Evolutionary conservation across 768 basidiomycete species (phyloP).

Genomic region (Plicaturopsis crispa): DNA sequence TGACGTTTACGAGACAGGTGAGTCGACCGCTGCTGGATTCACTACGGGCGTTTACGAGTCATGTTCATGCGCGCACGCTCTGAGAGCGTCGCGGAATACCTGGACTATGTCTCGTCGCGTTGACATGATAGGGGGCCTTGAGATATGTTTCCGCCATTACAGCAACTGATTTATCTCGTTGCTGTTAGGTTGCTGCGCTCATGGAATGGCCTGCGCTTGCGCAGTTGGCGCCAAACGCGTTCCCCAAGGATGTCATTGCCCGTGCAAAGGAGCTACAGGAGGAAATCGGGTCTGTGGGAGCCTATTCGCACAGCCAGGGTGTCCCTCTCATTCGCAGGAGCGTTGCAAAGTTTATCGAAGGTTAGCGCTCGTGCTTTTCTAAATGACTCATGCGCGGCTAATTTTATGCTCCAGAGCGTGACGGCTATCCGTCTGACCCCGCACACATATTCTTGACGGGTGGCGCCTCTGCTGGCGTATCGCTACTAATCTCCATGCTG

Average conservation of each 20-base stretch:
- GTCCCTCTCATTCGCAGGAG: conserved; percentile 80
- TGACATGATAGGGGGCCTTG: too few relatives aligned
- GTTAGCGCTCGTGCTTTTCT: conserved; percentile 31
- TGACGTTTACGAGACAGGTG: conserved; percentile 91
- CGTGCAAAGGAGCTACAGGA: conserved; percentile 74
- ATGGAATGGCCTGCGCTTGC: conserved; percentile 88
- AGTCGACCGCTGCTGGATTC: conserved; percentile 11
- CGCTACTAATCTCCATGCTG: conserved; percentile 74
- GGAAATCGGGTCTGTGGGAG: conserved; percentile 90
- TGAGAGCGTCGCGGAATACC: too few relatives aligned
- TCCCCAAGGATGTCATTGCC: conserved; percentile 79
- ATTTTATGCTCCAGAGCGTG: conserved; percentile 53
- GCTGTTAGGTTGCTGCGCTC: conserved; percentile 71
- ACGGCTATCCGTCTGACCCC: conserved; percentile 79
- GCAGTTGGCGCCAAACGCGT: conserved; percentile 65
- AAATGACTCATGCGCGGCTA: background rate
- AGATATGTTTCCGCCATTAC: too few relatives aligned
- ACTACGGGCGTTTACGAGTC: background rate
- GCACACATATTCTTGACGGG: conserved; percentile 90
- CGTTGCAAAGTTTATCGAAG: conserved; percentile 85
- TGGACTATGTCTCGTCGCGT: too few relatives aligned
- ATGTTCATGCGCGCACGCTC: conserved; percentile 6
- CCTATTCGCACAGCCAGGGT: conserved; percentile 95
- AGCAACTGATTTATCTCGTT: background rate
- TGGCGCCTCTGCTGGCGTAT: conserved; percentile 93